phyloP scores from a whole-genome alignment of 805 yeast species.

The Brettanomyces nanus region DNA sequence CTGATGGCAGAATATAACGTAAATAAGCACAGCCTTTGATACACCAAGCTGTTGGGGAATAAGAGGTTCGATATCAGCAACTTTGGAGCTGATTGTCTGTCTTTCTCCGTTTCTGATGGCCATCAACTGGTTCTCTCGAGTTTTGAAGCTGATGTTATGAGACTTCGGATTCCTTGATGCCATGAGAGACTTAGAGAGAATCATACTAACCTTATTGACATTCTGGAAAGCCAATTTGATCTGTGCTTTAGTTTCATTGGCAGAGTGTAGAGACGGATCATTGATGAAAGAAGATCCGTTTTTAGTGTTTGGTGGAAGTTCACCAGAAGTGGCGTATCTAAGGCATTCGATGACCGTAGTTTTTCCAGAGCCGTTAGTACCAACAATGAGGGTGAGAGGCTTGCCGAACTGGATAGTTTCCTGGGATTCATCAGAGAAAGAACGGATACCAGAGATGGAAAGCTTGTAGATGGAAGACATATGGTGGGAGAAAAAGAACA shows the following conservation, averaged over 20 bases:
- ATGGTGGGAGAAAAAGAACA: background rate
- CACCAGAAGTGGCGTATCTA: conserved; percentile 91
- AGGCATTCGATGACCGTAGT: conserved; percentile 94
- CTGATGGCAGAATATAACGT: conserved; percentile 94
- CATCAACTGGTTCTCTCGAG: conserved; percentile 81
- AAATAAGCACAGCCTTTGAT: conserved; percentile 77
- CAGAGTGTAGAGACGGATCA: conserved; percentile 77
- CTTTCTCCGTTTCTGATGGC: conserved; percentile 60
- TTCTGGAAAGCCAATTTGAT: conserved; percentile 79
- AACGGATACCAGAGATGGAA: conserved; percentile 80
- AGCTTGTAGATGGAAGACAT: conserved; percentile 46
- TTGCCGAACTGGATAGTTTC: conserved; percentile 85
- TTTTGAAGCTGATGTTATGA: conserved; percentile 64
- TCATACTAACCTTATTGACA: conserved; percentile 68
- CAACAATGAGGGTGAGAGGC: conserved; percentile 90
- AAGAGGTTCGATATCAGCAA: conserved; percentile 73
- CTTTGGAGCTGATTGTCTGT: conserved; percentile 68
- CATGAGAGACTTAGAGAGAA: conserved; percentile 80
- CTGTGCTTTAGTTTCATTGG: conserved; percentile 77
- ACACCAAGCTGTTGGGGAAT: conserved; percentile 85
- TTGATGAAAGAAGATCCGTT: conserved; percentile 89
- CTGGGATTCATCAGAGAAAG: conserved; percentile 77
- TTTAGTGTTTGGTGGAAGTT: conserved; percentile 88
- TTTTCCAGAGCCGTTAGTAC: conserved; percentile 94
- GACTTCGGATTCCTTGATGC: conserved; percentile 46